A percentile compares a stretch with the other conserved stretches of the same genome.
Evolutionary conservation across 768 basidiomycete genomes (phyloP).

Genomic region (Leccinum longicurvipes): DNA sequence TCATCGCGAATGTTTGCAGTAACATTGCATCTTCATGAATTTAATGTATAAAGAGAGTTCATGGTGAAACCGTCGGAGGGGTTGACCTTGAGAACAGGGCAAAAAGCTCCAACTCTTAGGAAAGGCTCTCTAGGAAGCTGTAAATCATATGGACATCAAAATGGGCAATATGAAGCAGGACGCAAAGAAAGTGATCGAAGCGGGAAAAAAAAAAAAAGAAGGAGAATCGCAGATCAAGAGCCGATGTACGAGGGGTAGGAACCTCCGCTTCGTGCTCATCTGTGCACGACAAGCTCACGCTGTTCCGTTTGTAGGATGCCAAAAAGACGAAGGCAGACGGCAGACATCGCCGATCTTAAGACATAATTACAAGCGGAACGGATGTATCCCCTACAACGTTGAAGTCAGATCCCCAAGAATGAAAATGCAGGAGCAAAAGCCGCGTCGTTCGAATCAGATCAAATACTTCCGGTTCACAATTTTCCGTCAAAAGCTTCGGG

Average conservation of each 20-base stretch:
- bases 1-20: too few relatives aligned
- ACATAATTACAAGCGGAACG: constrained; percentile 69
- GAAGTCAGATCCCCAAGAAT: too few relatives aligned
- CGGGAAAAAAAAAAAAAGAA: constrained; percentile 46
- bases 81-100: too few relatives aligned
- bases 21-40: too few relatives aligned
- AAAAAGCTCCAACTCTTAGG: constrained; percentile 61
- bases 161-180: constrained; percentile 58
- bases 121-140: constrained; percentile 69
- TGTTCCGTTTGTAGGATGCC: constrained; percentile 52
- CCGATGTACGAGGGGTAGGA: constrained; percentile 53
- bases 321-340: constrained; percentile 61
- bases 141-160: constrained; percentile 62
- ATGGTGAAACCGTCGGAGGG: background rate
- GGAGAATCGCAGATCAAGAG: constrained; percentile 43
- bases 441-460: too few relatives aligned
- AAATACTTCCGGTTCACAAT: too few relatives aligned
- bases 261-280: background rate
- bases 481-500: too few relatives aligned
- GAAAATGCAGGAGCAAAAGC: too few relatives aligned
- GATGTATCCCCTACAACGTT: constrained; percentile 52
- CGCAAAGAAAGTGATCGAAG: constrained; percentile 49
- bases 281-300: constrained; percentile 3
- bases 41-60: too few relatives aligned
- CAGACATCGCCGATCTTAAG: constrained; percentile 65